Evolutionary conservation across 768 basidiomycete species (phyloP), one percentile per base, ranked within the genome.

Genomic region (Calocybe cyanea): DNA sequence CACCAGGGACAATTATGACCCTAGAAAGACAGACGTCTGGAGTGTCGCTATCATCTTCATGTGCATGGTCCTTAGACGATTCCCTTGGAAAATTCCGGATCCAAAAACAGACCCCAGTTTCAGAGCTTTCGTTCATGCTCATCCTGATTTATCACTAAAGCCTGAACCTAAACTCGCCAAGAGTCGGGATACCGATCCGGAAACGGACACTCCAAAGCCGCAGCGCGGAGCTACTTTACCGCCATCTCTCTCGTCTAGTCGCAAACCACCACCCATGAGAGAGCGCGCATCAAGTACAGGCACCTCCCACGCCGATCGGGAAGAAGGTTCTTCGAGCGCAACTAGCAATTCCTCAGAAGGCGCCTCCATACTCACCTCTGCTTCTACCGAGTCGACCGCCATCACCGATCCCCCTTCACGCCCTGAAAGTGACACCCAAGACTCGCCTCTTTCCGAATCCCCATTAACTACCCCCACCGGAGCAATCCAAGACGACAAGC

Each of bases 51-150:
- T 99, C 65, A 99, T 99, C 59, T 97, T 99, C 73, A 81, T 98
- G 75, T 99, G 96, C 73, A 99, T 99, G 96, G 74, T 96, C 53
- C 79, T 99, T 25, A 79, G 95, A 43, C 80, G 96, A 41, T 99
- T 99, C 74, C 96, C 96, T 4, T 99, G 96, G 96, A 98, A 92
- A 66, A 87, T 98, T 46, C 95, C 96, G 9, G 96, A 99, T 62
- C 74, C 83, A 57, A 95, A 95, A 77, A 82, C 83, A 14, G 96
- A 98, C 63, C 79, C 87, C 45, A 88, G 84, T 60, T 99, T 92
- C 73, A 80, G 84, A 49, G 83, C 92, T 7, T 99, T 96, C 60
- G 85, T 97, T 53, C 77, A 86, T 54, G 87, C 92, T 25, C 94
- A 99, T 63, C 93, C 94, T 19, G 93, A 96, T 63, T 73, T 96